Percentiles rank a stretch among this genome's conserved stretches.
Conservation (phyloP, 2,329 filamentous ascomycete species). For the Lasiodiplodia sp. region DNA sequence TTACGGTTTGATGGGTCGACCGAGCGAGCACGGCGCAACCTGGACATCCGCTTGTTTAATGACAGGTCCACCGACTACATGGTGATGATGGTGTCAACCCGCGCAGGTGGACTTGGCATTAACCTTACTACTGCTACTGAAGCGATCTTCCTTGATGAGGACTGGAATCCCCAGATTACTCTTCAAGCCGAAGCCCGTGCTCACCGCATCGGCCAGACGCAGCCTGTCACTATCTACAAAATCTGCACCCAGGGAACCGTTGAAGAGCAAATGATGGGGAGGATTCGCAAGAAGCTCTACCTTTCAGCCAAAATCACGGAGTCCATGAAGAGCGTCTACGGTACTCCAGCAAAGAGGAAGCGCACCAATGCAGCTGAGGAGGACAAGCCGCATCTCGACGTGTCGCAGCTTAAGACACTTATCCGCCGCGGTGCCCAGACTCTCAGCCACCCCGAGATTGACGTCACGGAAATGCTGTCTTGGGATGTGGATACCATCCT, state of each 20-base stretch:
- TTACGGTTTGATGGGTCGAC: slow-evolving; percentile 61
- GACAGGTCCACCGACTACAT: slow-evolving; percentile 54
- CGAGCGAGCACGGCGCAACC: slow-evolving; percentile 57
- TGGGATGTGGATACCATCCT: slow-evolving; percentile 65
- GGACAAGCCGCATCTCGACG: slow-evolving; percentile 60
- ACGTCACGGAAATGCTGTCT: slow-evolving; percentile 63
- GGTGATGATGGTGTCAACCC: slow-evolving; percentile 63
- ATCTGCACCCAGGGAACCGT: slow-evolving; percentile 64
- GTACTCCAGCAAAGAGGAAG: slow-evolving; percentile 38
- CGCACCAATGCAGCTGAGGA: slow-evolving; percentile 44
- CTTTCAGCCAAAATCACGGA: slow-evolving; percentile 67
- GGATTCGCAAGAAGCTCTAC: slow-evolving; percentile 68
- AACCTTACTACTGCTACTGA: slow-evolving; percentile 62
- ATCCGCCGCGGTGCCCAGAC: slow-evolving; percentile 63
- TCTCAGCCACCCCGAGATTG: slow-evolving; percentile 59
- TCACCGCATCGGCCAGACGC: slow-evolving; percentile 62
- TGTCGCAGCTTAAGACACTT: slow-evolving; percentile 61
- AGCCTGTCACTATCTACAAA: slow-evolving; percentile 63
- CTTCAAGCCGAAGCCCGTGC: slow-evolving; percentile 63
- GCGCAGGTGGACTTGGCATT: slow-evolving; percentile 63
- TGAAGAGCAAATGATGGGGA: slow-evolving; percentile 65
- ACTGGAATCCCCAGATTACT: slow-evolving; percentile 63
- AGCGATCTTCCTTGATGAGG: slow-evolving; percentile 64
- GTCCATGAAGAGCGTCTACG: slow-evolving; percentile 62
- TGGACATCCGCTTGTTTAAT: slow-evolving; percentile 63